phyloP scores from a whole-genome alignment of 495 filamentous ascomycete species.

The Trichodelitschia bisporula region DNA sequence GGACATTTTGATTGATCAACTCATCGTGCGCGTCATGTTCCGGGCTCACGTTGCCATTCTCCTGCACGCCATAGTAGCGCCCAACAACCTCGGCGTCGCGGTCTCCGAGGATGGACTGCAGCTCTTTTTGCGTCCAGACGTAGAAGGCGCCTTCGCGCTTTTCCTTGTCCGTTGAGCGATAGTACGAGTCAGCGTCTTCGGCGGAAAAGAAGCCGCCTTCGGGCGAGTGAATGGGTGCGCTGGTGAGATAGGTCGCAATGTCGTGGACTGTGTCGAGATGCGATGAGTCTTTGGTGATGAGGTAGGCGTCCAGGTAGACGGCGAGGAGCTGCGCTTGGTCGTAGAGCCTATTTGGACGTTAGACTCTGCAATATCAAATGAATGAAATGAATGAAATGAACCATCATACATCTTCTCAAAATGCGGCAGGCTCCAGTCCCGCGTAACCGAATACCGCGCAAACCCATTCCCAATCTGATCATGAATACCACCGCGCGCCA shows the following conservation, averaged over 20 bases:
- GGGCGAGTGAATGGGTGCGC: conserved; percentile 34
- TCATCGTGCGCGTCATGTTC: conserved; percentile 79
- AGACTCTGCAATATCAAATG: not conserved
- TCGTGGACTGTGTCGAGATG: conserved; percentile 63
- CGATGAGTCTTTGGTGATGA: conserved; percentile 41
- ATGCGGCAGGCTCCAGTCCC: conserved; percentile 78
- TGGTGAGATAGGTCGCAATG: conserved; percentile 58
- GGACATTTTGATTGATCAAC: conserved; percentile 61
- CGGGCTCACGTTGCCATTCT: conserved; percentile 69
- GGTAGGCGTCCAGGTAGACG: conserved; percentile 73
- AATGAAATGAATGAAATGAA: too few relatives aligned
- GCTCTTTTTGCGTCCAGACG: conserved; percentile 77
- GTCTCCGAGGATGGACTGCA: conserved; percentile 49
- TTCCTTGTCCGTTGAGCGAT: conserved; percentile 46
- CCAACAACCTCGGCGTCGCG: conserved; percentile 52
- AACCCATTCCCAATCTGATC: conserved; percentile 90
- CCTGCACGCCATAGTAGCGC: conserved; percentile 64
- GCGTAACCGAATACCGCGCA: conserved; percentile 69
- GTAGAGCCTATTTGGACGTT: conserved; percentile 27
- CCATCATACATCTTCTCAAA: conserved; percentile 92
- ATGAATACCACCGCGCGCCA: conserved; percentile 68
- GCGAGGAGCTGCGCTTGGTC: conserved; percentile 78
- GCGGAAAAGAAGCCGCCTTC: conserved; percentile 67
- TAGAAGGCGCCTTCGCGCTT: conserved; percentile 92
- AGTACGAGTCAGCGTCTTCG: conserved; percentile 81